Conservation (phyloP, 1,139 yeast species). For the Geotrichum macrosporum region DNA sequence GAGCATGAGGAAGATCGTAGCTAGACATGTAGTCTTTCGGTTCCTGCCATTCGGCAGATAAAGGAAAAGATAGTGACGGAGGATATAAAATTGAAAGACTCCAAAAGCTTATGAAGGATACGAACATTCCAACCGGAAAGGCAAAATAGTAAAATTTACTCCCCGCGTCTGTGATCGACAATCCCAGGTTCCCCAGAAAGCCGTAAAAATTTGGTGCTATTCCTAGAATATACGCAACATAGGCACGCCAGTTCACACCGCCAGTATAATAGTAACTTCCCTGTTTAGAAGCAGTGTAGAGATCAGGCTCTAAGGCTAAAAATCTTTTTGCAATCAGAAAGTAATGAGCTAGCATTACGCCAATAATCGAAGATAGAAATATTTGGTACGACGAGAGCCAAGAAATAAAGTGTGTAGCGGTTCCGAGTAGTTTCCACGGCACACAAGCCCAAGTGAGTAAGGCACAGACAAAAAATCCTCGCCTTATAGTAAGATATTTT, state of each 20-base stretch:
- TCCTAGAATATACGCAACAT: constrained; percentile 66
- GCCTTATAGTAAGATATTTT: constrained; percentile 46
- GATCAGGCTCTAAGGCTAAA: constrained; percentile 50
- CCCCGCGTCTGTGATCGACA: constrained; percentile 20
- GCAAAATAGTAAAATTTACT: constrained; percentile 24
- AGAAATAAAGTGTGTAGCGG: constrained; percentile 64
- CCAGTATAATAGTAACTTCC: constrained; percentile 50
- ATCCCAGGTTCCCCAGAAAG: constrained; percentile 54
- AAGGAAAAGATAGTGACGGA: background rate
- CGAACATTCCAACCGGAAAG: constrained; percentile 24
- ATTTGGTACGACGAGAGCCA: constrained; percentile 72
- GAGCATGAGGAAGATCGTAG: too few relatives aligned
- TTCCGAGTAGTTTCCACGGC: constrained; percentile 70
- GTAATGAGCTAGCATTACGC: constrained; percentile 66
- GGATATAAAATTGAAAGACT: constrained; percentile 3
- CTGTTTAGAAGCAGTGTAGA: constrained; percentile 46
- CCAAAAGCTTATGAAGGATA: constrained; percentile 20
- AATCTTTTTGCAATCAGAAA: constrained; percentile 64
- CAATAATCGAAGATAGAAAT: constrained; percentile 69
- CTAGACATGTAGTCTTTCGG: constrained; percentile 7
- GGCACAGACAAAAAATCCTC: constrained; percentile 38
- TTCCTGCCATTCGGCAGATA: constrained; percentile 4
- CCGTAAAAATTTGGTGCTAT: constrained; percentile 75
- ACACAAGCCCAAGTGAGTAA: constrained; percentile 31
- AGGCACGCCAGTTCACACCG: constrained; percentile 75